Evolutionary conservation across 2,329 filamentous ascomycete species (phyloP).

Genomic region (Cordyceps sp.): DNA sequence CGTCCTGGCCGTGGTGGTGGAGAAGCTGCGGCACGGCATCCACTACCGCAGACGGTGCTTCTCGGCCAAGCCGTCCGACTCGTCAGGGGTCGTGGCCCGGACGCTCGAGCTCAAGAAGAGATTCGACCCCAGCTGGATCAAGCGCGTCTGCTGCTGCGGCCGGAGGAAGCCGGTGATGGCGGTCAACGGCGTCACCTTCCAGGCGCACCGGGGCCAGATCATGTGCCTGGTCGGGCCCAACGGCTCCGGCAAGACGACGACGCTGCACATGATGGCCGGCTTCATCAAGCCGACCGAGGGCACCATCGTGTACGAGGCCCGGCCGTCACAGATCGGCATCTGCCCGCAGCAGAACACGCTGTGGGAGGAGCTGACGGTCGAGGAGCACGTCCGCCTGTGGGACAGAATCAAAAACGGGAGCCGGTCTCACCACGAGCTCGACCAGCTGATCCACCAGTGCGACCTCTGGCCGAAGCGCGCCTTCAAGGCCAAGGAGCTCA

Average conservation of each 20-base stretch:
- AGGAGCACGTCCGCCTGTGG: constrained; percentile 48
- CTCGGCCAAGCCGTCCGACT: constrained; percentile 8
- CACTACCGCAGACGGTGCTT: constrained; percentile 13
- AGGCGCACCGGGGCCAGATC: constrained; percentile 42
- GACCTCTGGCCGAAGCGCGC: constrained; percentile 42
- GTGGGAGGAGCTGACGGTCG: constrained; percentile 48
- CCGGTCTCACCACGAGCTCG: constrained; percentile 27
- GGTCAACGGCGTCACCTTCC: constrained; percentile 43
- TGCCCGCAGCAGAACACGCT: constrained; percentile 55
- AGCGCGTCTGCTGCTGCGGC: constrained; percentile 13
- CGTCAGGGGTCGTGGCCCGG: constrained; percentile 4
- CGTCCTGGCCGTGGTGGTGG: constrained; percentile 14
- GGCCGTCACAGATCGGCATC: constrained; percentile 27
- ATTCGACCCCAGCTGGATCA: constrained; percentile 13
- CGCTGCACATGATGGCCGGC: constrained; percentile 50
- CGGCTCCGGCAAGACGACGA: constrained; percentile 55
- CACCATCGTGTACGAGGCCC: constrained; percentile 38
- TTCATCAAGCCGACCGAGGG: constrained; percentile 43
- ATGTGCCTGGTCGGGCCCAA: constrained; percentile 54
- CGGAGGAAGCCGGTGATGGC: constrained; percentile 25
- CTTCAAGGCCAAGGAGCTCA: constrained; percentile 38
- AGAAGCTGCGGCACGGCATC: constrained; percentile 17
- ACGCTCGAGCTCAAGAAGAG: constrained; percentile 13
- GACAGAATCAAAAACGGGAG: constrained; percentile 36
- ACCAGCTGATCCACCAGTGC: constrained; percentile 36